Evolutionary conservation across 2,329 filamentous ascomycete species (phyloP).

Genomic region (Exutisphaerella laricina): DNA sequence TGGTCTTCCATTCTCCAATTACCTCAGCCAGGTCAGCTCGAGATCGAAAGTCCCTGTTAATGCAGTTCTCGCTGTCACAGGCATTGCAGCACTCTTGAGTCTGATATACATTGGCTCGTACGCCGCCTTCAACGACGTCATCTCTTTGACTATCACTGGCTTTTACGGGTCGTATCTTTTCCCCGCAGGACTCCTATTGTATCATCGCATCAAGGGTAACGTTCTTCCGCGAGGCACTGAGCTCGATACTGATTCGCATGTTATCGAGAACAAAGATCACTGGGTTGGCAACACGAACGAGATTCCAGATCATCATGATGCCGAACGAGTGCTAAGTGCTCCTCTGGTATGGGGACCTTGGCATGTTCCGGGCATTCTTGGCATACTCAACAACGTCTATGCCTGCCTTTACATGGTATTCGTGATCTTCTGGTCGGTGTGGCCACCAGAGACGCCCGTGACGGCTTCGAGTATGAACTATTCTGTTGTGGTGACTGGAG

Average conservation of each 20-base stretch:
- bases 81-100: constrained; percentile 44
- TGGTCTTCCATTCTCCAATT: constrained; percentile 36
- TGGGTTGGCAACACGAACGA: constrained; percentile 2
- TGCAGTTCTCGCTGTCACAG: constrained; percentile 44
- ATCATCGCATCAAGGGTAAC: constrained; percentile 37
- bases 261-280: background rate
- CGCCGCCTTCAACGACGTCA: constrained; percentile 43
- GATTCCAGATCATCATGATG: constrained; percentile 4
- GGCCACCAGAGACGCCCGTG: constrained; percentile 38
- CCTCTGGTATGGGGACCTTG: constrained; percentile 52
- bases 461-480: constrained; percentile 41
- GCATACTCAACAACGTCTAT: constrained; percentile 51
- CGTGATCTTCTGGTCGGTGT: constrained; percentile 54
- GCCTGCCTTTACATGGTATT: constrained; percentile 51
- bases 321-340: constrained; percentile 20
- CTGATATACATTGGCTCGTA: constrained; percentile 41
- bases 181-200: constrained; percentile 38
- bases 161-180: constrained; percentile 44
- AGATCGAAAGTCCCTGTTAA: constrained; percentile 28
- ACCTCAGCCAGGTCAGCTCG: constrained; percentile 32
- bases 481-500: constrained; percentile 36
- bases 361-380: constrained; percentile 47
- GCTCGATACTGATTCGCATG: constrained; percentile 11
- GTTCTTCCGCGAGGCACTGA: constrained; percentile 37
- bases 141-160: constrained; percentile 41